These are phyloP conservation scores for Erigeron canadensis DNA, from an alignment of 129 eudicot species.

Conservation along the genomic window DNA sequence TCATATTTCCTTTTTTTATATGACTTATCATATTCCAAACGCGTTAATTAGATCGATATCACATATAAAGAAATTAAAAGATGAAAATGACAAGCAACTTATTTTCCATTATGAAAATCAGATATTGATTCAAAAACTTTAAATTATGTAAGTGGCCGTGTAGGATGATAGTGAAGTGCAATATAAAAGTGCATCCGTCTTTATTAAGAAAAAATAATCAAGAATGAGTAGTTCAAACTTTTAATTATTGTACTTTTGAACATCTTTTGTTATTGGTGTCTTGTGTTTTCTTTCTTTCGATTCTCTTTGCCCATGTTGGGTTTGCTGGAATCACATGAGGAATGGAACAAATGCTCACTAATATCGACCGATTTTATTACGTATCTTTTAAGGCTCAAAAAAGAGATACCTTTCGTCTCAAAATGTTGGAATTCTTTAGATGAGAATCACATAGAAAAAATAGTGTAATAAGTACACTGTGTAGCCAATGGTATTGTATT, in stretches of 20 bases:
- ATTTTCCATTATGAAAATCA: conserved; percentile 21
- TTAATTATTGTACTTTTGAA: neutral
- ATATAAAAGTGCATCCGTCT: conserved; percentile 2
- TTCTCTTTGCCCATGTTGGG: too few species aligned
- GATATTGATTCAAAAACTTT: conserved; percentile 11
- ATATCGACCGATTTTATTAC: too few species aligned
- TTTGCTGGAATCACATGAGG: neutral
- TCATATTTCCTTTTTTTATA: neutral
- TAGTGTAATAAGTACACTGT: too few species aligned
- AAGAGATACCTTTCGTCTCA: too few species aligned
- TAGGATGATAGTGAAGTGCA: conserved; percentile 22
- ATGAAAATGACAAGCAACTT: neutral
- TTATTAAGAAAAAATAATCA: neutral
- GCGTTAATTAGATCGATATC: neutral
- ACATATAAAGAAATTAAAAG: neutral
- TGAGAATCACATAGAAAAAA: too few species aligned
- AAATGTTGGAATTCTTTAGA: too few species aligned
- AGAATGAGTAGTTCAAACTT: neutral
- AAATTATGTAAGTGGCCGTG: conserved; percentile 12
- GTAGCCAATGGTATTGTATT: too few species aligned
- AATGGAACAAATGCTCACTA: neutral
- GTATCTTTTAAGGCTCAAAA: too few species aligned
- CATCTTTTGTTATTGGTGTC: neutral
- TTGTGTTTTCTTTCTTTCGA: too few species aligned
- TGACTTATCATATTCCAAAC: conserved; percentile 10